Evolutionary conservation across 805 yeast species (phyloP).

Genomic region (Lachancea mirantina): DNA sequence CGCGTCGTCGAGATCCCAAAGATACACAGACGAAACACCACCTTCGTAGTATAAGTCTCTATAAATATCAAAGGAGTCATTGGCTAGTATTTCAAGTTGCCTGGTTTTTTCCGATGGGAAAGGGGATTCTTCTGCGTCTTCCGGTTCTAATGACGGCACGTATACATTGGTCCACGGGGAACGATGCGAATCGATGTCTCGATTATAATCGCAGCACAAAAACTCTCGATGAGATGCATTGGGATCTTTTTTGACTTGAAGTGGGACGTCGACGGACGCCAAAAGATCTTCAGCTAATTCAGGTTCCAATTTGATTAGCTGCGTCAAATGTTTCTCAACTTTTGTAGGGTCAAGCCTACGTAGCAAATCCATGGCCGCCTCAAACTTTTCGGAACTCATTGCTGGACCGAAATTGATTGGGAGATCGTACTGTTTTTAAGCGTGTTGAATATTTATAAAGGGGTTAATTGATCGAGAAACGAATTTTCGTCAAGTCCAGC

Average conservation of each 20-base stretch:
- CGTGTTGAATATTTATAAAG: no score
- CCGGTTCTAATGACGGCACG: slow-evolving; percentile 32
- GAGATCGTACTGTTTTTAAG: no score
- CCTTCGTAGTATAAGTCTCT: slow-evolving; percentile 94
- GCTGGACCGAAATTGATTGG: no score
- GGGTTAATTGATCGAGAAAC: no score
- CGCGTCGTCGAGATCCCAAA: slow-evolving; percentile 78
- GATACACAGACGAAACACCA: slow-evolving; percentile 79
- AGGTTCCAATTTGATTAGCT: slow-evolving; percentile 44
- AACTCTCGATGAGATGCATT: slow-evolving; percentile 47
- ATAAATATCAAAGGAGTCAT: slow-evolving; percentile 86
- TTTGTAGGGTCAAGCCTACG: slow-evolving; percentile 68
- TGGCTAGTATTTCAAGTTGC: slow-evolving; percentile 70
- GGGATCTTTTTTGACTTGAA: slow-evolving; percentile 32
- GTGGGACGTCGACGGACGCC: slow-evolving; percentile 82
- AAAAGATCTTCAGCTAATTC: slow-evolving; percentile 81
- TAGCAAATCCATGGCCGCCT: slow-evolving; percentile 71
- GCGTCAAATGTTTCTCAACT: slow-evolving; percentile 39
- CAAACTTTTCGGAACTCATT: slow-evolving; percentile 34
- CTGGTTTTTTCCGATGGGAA: slow-evolving; percentile 63
- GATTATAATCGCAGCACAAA: slow-evolving; percentile 86
- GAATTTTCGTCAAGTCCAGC: no score
- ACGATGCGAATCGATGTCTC: slow-evolving; percentile 88
- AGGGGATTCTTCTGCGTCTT: slow-evolving; percentile 62
- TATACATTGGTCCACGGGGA: slow-evolving; percentile 87